Evolutionary conservation across 495 filamentous ascomycete genomes (phyloP), one percentile per base, ranked within the genome.

Genomic region (Penicillium pancosmium): DNA sequence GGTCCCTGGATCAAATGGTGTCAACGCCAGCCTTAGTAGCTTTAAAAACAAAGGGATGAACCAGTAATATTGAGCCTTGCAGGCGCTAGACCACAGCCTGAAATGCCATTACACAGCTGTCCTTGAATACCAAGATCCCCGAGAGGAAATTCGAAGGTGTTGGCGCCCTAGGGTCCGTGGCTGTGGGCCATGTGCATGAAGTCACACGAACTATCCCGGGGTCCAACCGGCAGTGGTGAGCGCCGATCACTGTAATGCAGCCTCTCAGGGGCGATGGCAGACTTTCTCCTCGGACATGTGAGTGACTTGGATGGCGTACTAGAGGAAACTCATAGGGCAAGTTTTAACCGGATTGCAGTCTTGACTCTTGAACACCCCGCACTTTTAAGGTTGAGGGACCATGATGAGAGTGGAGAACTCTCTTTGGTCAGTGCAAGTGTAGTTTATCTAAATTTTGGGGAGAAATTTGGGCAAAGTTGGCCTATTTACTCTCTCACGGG

Each of bases 311-410:
- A 31, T 31, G 27, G 27, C 27, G 27, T 7, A 23, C 23, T 23
- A 13, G 46, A 11, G 46, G 46, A 5, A 11, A 48, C 9, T 25
- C 5, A 15, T 13, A 10, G 23, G 9, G 46, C 6, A 6, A 48
- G 11, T 12, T 48, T 11, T 19, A 48, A 27, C 6, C 46, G 21
- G 46, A 48, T 48, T 19, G 46, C 7, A 3, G 46, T 48, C 46
- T 27, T 27, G 11, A 23, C 8, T 48, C 46, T 27, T 27, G 11
- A 23, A 7, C 46, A 48, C 21, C 46, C 46, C 46, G 23, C 46
- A 48, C 21, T 44, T 44, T 44, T 44, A 44, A 44, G 41, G 41
- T 44, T 44, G 41, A 44, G n/a, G 41, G 15, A 13, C 40, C n/a
- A 15, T n/a, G n/a, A 21, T 21, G n/a, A 1, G 12, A 23, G 40